Percentiles rank a stretch among this genome's conserved stretches.
Evolutionary conservation across 2,329 filamentous ascomycete species (phyloP).

Genomic region (Mollisia scopiformis): DNA sequence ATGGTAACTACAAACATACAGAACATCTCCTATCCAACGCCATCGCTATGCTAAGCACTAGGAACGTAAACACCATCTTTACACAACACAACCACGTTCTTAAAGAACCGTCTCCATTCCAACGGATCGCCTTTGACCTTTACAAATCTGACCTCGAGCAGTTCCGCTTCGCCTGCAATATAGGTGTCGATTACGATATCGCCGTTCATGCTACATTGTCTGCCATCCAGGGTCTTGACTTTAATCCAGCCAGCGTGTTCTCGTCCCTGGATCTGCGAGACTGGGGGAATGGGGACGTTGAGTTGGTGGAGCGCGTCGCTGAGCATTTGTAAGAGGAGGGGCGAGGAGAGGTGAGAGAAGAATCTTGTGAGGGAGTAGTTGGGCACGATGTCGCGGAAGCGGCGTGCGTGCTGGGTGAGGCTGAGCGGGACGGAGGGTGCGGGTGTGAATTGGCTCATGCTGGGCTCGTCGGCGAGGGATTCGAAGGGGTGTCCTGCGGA

Average conservation of each 20-base stretch:
- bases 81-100: slow-evolving; percentile 87
- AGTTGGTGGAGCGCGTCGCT: slow-evolving; percentile 82
- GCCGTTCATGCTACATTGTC: slow-evolving; percentile 73
- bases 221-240: slow-evolving; percentile 73
- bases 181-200: slow-evolving; percentile 74
- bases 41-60: slow-evolving; percentile 4
- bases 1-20: not conserved
- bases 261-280: slow-evolving; percentile 49
- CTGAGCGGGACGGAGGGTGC: slow-evolving; percentile 78
- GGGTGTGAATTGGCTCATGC: slow-evolving; percentile 82
- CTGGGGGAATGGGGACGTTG: slow-evolving; percentile 69
- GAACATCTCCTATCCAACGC: slow-evolving; percentile 1
- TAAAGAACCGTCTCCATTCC: slow-evolving; percentile 97
- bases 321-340: slow-evolving; percentile 78
- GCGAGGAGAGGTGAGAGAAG: slow-evolving; percentile 78
- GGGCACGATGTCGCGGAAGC: slow-evolving; percentile 90
- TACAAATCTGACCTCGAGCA: slow-evolving; percentile 86
- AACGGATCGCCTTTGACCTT: slow-evolving; percentile 95
- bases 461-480: slow-evolving; percentile 81
- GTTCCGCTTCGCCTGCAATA: slow-evolving; percentile 56
- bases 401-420: slow-evolving; percentile 85
- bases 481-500: slow-evolving; percentile 53
- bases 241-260: slow-evolving; percentile 67
- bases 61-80: slow-evolving; percentile 79
- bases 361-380: slow-evolving; percentile 87